These are phyloP conservation scores for Platanus orientalis DNA, from an alignment of 164 flowering plant genomes.

Conservation along the genomic window DNA sequence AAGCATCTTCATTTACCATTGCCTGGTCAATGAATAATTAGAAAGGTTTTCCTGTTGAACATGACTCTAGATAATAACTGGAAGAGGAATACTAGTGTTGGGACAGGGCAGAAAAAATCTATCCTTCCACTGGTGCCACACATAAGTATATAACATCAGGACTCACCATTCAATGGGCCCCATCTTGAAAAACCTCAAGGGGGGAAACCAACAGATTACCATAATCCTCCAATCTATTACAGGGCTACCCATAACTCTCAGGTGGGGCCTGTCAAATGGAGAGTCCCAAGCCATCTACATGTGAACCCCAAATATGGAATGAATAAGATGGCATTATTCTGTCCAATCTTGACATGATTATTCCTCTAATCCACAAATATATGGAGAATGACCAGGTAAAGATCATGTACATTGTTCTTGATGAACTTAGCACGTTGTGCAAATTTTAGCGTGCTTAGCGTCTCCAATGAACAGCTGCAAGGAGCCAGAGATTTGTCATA, in stretches of 20 bases:
- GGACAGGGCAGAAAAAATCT: neutral
- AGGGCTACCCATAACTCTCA: too few species aligned
- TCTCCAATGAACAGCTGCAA: conserved; percentile 91
- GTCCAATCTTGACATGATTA: too few species aligned
- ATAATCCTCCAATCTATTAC: too few species aligned
- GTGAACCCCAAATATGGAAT: too few species aligned
- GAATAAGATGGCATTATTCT: too few species aligned
- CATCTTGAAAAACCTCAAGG: too few species aligned
- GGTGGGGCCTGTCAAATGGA: too few species aligned
- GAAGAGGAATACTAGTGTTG: neutral
- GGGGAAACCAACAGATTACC: neutral
- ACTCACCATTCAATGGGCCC: neutral
- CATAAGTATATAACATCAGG: too few species aligned
- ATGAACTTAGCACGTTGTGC: conserved; percentile 99
- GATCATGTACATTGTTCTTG: conserved; percentile 79
- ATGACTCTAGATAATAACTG: neutral
- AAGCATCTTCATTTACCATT: conserved; percentile 93
- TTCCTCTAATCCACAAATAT: neutral
- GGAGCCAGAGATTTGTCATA: conserved; percentile 6
- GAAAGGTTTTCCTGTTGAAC: neutral
- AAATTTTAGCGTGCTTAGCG: conserved; percentile 93
- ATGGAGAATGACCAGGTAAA: conserved; percentile 3
- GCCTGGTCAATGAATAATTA: conserved; percentile 46
- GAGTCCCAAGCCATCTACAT: too few species aligned
- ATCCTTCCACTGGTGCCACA: too few species aligned